phyloP scores from a whole-genome alignment of 2,329 filamentous ascomycete genomes.

The Colletotrichum cordylinicola region DNA sequence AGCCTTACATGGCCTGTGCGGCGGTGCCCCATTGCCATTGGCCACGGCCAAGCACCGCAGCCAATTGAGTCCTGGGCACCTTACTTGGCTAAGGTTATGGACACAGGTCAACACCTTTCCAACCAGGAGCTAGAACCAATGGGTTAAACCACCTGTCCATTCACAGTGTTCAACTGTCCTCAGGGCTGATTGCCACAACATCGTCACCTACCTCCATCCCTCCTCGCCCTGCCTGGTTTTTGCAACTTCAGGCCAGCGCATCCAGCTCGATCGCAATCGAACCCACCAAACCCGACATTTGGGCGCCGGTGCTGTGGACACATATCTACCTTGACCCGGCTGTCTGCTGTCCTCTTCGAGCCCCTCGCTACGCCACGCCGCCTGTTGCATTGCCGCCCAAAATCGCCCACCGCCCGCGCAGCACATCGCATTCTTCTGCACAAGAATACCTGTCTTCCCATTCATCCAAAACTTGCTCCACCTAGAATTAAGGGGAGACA shows the following conservation, averaged over 20 bases:
- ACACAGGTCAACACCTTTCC: neutral
- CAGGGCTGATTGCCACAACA: neutral
- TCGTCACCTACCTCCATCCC: neutral
- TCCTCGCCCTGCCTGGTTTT: neutral
- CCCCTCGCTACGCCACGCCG: slow-evolving; percentile 18
- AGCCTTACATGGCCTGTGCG: neutral
- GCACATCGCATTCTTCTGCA: neutral
- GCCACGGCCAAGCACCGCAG: neutral
- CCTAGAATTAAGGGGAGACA: neutral
- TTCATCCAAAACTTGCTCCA: slow-evolving; percentile 16
- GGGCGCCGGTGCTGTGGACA: slow-evolving; percentile 16
- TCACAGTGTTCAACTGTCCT: neutral
- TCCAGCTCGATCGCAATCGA: neutral
- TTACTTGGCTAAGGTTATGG: neutral
- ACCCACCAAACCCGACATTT: neutral
- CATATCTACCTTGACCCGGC: slow-evolving; percentile 10
- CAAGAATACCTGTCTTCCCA: slow-evolving; percentile 15
- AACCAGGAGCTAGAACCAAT: neutral
- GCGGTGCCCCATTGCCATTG: neutral
- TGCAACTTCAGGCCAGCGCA: neutral
- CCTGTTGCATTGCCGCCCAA: neutral
- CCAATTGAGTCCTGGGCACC: neutral
- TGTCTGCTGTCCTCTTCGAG: neutral
- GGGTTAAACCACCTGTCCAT: slow-evolving; percentile 19
- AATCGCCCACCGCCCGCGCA: neutral